Base-by-base conservation (phyloP, 2,329 filamentous ascomycete species). In the Neoscytalidium dimidiatum region DNA sequence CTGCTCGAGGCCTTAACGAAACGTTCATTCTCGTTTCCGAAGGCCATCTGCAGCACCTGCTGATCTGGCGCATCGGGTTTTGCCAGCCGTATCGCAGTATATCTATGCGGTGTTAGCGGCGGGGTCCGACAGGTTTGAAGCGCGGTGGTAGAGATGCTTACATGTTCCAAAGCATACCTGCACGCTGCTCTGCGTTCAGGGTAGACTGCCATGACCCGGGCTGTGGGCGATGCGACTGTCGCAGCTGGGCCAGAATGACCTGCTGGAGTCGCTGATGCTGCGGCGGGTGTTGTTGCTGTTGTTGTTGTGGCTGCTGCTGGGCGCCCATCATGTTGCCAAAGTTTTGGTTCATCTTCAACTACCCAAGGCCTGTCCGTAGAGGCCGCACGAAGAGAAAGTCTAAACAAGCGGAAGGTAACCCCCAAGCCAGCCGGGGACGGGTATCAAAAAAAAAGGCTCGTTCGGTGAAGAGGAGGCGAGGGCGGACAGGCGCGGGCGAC, bases 361-460 rank as follows among this genome's bases (percentile, higher is more conserved):
- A 44, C 33, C 38, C 61, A 56, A 41, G 46, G 29, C 26, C 53
- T 29, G 43, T 7, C 3, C 28, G 57, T 49, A 28, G n/a, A 64
- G 51, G 43, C 21, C 28, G 11, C 13, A 41, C 58, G 31, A 51
- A 21, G 21, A 51, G 31, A 58, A 64, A n/a, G 49, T 35, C 49
- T 31, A 41, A 14, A 17, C 38, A 52, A 31, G 41, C 43, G 38
- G 51, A 21, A 38, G 26, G 62, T n/a, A 49, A 48, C 35, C 51
- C 41, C 62, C 52, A 64, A 58, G 38, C 62, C 62, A 64, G 62
- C 31, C 62, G 52, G 62, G 62, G 62, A 35, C 29, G 29, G 33
- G 21, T 43, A 23, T 58, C 62, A n/a, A 53, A 19, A n/a, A 53
- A 19, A 33, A 52, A 38, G 17, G 48, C 44, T 62, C 58, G 58